Evolutionary conservation across 345 rosid species (phyloP).

Genomic region (Eucalyptus rudis): DNA sequence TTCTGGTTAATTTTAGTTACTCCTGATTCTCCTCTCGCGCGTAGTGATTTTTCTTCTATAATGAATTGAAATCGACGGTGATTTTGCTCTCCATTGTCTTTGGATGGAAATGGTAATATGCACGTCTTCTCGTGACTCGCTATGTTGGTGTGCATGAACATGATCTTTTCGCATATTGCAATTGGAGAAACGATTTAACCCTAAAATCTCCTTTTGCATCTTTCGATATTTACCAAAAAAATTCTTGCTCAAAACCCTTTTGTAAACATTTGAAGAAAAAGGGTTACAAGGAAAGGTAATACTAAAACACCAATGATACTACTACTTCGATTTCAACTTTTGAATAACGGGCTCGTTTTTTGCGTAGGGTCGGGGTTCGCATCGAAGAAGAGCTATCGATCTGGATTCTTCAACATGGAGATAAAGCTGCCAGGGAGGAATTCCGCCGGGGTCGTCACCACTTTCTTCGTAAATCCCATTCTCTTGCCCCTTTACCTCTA

Average conservation of each 20-base stretch:
- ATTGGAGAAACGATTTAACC: background rate
- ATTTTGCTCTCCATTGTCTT: background rate
- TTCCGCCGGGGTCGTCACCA: background rate
- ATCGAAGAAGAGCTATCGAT: background rate
- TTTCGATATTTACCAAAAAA: background rate
- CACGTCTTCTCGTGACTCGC: background rate
- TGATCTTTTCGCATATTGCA: background rate
- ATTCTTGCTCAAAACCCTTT: background rate
- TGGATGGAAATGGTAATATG: background rate
- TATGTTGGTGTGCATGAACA: background rate
- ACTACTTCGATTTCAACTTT: background rate
- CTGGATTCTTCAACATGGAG: background rate
- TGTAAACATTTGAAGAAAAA: background rate
- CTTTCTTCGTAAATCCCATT: background rate
- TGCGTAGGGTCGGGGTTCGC: background rate
- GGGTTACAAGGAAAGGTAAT: background rate
- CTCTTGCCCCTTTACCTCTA: background rate
- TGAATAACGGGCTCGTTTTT: background rate
- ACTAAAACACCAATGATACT: background rate
- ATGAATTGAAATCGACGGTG: background rate
- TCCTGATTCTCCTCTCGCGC: background rate
- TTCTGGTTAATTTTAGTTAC: slow-evolving; percentile 19
- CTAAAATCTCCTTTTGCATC: background rate
- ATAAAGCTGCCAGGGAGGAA: background rate
- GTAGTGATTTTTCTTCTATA: background rate